Conservation (phyloP, 1,284 basidiomycete genomes). For the Malassezia sp. region DNA sequence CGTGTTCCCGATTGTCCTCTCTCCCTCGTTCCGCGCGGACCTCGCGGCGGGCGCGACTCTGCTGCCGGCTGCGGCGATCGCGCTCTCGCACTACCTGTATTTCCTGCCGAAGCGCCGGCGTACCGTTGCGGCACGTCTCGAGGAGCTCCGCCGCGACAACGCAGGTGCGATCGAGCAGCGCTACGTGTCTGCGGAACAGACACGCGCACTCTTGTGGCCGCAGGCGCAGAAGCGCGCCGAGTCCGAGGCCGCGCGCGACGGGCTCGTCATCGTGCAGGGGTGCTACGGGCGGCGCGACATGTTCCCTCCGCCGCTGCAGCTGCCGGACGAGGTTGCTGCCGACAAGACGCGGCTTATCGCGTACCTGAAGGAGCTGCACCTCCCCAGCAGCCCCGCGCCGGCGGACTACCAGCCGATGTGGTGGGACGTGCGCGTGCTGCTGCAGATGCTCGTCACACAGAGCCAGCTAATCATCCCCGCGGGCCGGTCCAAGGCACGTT, state of each 20-base stretch:
- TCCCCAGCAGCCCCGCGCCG: not conserved
- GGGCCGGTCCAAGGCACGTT: constrained; percentile 53
- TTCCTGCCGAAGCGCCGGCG: constrained; percentile 54
- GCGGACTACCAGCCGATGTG: constrained; percentile 46
- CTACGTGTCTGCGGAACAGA: constrained; percentile 55
- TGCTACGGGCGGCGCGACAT: constrained; percentile 50
- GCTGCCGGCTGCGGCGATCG: constrained; percentile 53
- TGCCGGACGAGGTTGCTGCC: not conserved
- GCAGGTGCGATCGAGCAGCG: constrained; percentile 56
- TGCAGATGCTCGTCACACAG: constrained; percentile 69
- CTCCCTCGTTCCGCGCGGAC: constrained; percentile 50
- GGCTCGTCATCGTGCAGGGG: constrained; percentile 63
- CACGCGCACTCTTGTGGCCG: constrained; percentile 49
- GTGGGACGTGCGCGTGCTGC: constrained; percentile 64
- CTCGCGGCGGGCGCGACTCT: constrained; percentile 52
- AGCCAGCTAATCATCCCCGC: constrained; percentile 69
- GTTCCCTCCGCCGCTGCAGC: constrained; percentile 17
- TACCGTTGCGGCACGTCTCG: constrained; percentile 46
- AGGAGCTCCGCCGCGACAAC: constrained; percentile 55
- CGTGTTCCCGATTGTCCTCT: constrained; percentile 54
- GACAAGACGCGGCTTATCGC: constrained; percentile 4
- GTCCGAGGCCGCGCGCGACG: constrained; percentile 47
- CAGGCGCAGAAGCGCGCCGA: constrained; percentile 47
- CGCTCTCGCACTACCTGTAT: constrained; percentile 54
- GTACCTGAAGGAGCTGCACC: not conserved